Base-by-base conservation (phyloP, 768 basidiomycete genomes). In the Termitomyces sp. region DNA sequence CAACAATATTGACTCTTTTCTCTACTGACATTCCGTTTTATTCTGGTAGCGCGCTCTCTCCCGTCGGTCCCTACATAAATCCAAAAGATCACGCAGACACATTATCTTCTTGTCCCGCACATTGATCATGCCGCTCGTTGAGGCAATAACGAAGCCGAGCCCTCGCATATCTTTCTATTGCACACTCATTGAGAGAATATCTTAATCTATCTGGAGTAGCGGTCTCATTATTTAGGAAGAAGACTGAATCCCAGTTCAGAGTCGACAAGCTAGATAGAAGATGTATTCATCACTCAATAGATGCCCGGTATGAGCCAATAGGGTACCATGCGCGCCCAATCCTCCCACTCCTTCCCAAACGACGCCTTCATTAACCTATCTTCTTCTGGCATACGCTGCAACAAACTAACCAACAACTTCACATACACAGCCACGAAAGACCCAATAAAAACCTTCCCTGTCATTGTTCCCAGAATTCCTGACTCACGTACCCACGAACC, bases 301-400 rank as follows among this genome's bases (percentile, higher is more conserved):
- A 59, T 6, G 3, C 58, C 54, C 12, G 49, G 58, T 12, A 62
- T 34, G 6, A 60, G 53, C 35, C 38, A n/a, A 37, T 56, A 58
- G 6, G 60, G 62, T 19, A 61, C 58, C n/a, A 19, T 21, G 24
- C 30, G 34, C 11, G 60, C 62, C 52, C 60, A 61, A 15, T 58
- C 51, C 12, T 60, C 59, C 61, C 61, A 62, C 35, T 55, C 58
- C 19, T 51, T 51, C 14, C 58, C 58, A 44, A 62, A 62, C 22
- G 45, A 41, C 10, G 24, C 38, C 26, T 52, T 58, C 54, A 60
- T 38, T 40, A 58, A n/a, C 46, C 10, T 22, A 28, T 62, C 61
- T 24, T 62, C 61, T n/a, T 47, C 47, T 0, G 51, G 52, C 46
- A 62, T 49, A 3, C 35, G 48, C 48, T 37, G 47, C 19, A 47